A percentile compares a stretch with the other conserved stretches of the same genome.
Conservation (phyloP, 768 basidiomycete species). For the Panellus pusillus region DNA sequence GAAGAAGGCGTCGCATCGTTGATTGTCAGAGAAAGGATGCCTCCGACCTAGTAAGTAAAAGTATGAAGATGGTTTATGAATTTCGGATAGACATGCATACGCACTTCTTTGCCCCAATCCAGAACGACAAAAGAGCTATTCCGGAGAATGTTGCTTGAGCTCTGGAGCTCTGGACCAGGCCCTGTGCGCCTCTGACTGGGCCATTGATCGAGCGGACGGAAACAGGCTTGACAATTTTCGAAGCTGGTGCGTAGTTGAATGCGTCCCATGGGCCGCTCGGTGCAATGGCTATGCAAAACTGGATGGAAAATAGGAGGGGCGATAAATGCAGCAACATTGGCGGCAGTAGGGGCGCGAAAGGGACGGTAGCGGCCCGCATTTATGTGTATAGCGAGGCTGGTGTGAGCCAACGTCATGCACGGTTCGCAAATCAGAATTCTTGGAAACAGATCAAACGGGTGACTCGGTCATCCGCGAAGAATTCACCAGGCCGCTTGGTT, state of each 20-base stretch:
- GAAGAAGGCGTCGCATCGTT: constrained; percentile 29
- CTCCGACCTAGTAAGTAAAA: constrained; percentile 28
- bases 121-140: constrained; percentile 37
- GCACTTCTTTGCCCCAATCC: constrained; percentile 41
- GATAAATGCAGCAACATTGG: not conserved
- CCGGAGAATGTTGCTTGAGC: constrained; percentile 29
- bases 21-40: constrained; percentile 32
- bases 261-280: constrained; percentile 44
- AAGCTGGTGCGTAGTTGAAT: constrained; percentile 41
- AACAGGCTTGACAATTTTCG: constrained; percentile 32
- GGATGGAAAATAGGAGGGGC: not conserved
- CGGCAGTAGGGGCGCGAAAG: no score
- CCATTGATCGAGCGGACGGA: constrained; percentile 29
- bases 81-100: not conserved
- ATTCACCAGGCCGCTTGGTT: no score
- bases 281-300: constrained; percentile 25
- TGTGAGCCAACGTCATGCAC: no score
- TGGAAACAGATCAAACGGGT: no score
- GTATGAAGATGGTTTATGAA: not conserved
- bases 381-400: no score
- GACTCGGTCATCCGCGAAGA: no score
- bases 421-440: no score
- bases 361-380: no score
- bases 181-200: constrained; percentile 25
- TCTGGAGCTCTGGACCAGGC: constrained; percentile 25